Percentiles rank a stretch among this genome's conserved stretches.
Evolutionary conservation across 345 rosid species (phyloP).

Genomic region (Erucastrum elatum): DNA sequence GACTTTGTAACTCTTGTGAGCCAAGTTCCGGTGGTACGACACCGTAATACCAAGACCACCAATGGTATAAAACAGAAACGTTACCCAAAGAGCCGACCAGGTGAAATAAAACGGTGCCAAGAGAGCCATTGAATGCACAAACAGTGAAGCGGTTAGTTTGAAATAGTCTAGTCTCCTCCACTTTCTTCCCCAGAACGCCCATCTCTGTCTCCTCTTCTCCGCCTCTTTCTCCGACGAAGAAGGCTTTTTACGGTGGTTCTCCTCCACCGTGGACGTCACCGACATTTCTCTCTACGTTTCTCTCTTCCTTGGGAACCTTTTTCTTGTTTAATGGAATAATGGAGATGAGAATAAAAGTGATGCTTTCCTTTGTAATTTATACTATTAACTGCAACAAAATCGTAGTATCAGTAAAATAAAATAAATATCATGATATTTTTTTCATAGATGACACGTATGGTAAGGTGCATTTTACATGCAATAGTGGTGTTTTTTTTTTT

Average conservation of each 20-base stretch:
- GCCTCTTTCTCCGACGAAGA: not conserved
- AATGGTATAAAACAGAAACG: slow-evolving; percentile 53
- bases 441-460: slow-evolving; percentile 28
- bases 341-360: slow-evolving; percentile 16
- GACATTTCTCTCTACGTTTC: slow-evolving; percentile 25
- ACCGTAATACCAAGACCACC: slow-evolving; percentile 84
- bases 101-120: slow-evolving; percentile 77
- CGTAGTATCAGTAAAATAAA: slow-evolving; percentile 6
- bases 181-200: slow-evolving; percentile 51
- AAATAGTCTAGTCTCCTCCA: slow-evolving; percentile 62
- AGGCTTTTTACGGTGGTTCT: slow-evolving; percentile 31
- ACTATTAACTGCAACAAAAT: slow-evolving; percentile 23
- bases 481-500: not conserved
- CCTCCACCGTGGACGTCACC: slow-evolving; percentile 40
- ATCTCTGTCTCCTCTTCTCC: slow-evolving; percentile 51
- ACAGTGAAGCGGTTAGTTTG: slow-evolving; percentile 49
- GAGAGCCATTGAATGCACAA: slow-evolving; percentile 64
- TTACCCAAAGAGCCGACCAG: slow-evolving; percentile 69
- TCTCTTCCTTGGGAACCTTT: not conserved
- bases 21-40: slow-evolving; percentile 70
- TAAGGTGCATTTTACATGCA: slow-evolving; percentile 31
- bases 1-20: slow-evolving; percentile 76
- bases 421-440: slow-evolving; percentile 35
- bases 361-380: slow-evolving; percentile 28
- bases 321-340: not conserved